Percentiles rank a stretch among this genome's conserved stretches.
phyloP scores from a whole-genome alignment of 495 filamentous ascomycete species.

The Trichoderma parareesei region DNA sequence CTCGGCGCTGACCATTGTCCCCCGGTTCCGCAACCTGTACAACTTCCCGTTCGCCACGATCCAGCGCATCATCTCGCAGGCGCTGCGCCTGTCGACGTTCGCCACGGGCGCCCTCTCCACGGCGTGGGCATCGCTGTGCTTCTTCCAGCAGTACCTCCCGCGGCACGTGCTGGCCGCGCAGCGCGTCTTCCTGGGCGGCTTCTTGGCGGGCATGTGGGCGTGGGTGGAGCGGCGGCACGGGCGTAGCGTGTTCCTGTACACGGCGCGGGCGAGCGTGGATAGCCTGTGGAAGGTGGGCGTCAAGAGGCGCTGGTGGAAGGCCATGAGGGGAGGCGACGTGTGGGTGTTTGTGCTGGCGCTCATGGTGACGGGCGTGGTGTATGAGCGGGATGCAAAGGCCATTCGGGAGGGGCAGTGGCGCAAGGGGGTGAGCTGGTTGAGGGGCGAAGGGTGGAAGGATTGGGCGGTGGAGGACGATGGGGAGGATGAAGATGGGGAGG shows the following conservation, averaged over 20 bases:
- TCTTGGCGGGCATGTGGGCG: slow-evolving; percentile 75
- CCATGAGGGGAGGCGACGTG: slow-evolving; percentile 73
- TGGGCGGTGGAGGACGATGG: slow-evolving; percentile 35
- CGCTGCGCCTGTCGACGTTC: slow-evolving; percentile 64
- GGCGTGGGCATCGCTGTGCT: slow-evolving; percentile 78
- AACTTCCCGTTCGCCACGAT: slow-evolving; percentile 55
- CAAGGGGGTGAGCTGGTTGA: slow-evolving; percentile 64
- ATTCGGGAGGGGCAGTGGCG: slow-evolving; percentile 59
- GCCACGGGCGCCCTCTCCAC: slow-evolving; percentile 71
- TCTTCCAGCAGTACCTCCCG: slow-evolving; percentile 73
- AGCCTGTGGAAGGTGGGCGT: slow-evolving; percentile 83
- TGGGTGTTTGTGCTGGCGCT: slow-evolving; percentile 70
- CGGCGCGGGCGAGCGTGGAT: slow-evolving; percentile 64
- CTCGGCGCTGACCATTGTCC: slow-evolving; percentile 55
- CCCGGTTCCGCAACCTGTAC: slow-evolving; percentile 56
- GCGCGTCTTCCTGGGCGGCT: slow-evolving; percentile 82
- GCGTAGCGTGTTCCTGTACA: slow-evolving; percentile 59
- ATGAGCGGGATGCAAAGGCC: slow-evolving; percentile 60
- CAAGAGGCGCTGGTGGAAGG: slow-evolving; percentile 77
- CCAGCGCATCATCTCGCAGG: slow-evolving; percentile 50
- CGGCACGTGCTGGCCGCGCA: slow-evolving; percentile 65
- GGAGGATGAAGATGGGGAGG: slow-evolving; percentile 27
- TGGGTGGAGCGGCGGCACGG: slow-evolving; percentile 58
- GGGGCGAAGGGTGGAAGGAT: slow-evolving; percentile 49
- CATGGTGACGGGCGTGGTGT: slow-evolving; percentile 68